phyloP scores from a whole-genome alignment of 2,329 filamentous ascomycete genomes.

The Fusarium sublunatum region DNA sequence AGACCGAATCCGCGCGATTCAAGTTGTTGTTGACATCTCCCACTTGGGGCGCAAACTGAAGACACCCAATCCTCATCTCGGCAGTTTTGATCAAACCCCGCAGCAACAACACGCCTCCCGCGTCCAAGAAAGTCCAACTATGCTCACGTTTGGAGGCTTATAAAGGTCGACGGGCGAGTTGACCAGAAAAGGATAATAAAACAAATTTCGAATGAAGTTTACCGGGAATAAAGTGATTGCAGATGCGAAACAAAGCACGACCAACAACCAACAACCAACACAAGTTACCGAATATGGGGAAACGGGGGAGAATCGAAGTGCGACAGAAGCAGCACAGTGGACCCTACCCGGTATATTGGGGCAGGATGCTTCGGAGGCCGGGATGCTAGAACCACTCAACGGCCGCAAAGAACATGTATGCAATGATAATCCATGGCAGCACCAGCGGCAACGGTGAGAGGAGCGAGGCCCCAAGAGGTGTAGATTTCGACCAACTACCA shows the following conservation, averaged over 20 bases:
- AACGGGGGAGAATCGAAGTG: constrained; percentile 11
- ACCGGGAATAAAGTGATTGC: constrained; percentile 1
- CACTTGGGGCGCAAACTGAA: constrained; percentile 78
- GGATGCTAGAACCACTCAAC: constrained; percentile 4
- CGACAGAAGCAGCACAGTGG: constrained; percentile 9
- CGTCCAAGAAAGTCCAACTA: background rate
- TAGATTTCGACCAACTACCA: constrained; percentile 9
- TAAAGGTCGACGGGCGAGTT: background rate
- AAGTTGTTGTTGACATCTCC: constrained; percentile 76
- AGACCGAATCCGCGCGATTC: constrained; percentile 55
- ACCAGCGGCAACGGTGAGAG: constrained; percentile 7
- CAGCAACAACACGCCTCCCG: constrained; percentile 8
- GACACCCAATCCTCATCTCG: constrained; percentile 74
- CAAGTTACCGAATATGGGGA: constrained; percentile 10
- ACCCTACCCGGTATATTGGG: constrained; percentile 14
- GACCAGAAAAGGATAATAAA: background rate
- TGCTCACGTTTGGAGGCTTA: background rate
- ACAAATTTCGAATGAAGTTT: constrained; percentile 1
- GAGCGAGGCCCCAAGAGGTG: background rate
- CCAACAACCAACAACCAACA: constrained; percentile 12
- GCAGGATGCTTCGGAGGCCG: constrained; percentile 1
- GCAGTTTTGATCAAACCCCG: constrained; percentile 10
- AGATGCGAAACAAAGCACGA: constrained; percentile 13
- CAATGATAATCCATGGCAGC: background rate
- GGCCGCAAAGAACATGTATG: background rate